Evolutionary conservation across 1,139 yeast genomes (phyloP).

Genomic region (Kluyveromyces marxianus): DNA sequence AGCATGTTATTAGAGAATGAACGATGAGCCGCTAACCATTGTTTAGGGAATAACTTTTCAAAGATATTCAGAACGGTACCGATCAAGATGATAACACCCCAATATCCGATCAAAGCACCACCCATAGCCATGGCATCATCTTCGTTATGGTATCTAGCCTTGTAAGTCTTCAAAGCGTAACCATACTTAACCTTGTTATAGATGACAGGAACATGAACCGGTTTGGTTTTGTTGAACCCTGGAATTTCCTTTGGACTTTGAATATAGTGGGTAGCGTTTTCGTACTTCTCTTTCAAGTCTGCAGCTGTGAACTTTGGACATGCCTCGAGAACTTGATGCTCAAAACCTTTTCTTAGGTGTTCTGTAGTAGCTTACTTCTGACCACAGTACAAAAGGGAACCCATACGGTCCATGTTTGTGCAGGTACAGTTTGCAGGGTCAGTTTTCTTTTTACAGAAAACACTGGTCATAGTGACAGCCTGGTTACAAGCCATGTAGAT

Average conservation of each 20-base stretch:
- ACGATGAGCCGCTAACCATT: slow-evolving; percentile 25
- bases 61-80: slow-evolving; percentile 36
- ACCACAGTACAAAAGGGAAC: slow-evolving; percentile 26
- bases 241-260: slow-evolving; percentile 28
- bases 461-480: slow-evolving; percentile 18
- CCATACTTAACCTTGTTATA: slow-evolving; percentile 25
- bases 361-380: slow-evolving; percentile 12
- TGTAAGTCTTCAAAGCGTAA: slow-evolving; percentile 34
- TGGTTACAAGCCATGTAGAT: slow-evolving; percentile 22
- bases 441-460: slow-evolving; percentile 20
- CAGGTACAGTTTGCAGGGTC: slow-evolving; percentile 19
- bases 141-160: slow-evolving; percentile 33
- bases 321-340: slow-evolving; percentile 13
- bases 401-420: slow-evolving; percentile 23
- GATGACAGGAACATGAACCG: slow-evolving; percentile 27
- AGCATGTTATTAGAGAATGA: slow-evolving; percentile 31
- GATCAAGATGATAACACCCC: slow-evolving; percentile 39
- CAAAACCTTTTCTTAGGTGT: slow-evolving; percentile 12
- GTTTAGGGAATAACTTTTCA: slow-evolving; percentile 13
- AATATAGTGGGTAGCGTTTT: slow-evolving; percentile 36
- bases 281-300: slow-evolving; percentile 33
- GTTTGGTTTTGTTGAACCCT: slow-evolving; percentile 23
- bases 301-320: slow-evolving; percentile 29
- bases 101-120: slow-evolving; percentile 39
- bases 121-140: slow-evolving; percentile 43